Conservation (phyloP, 495 filamentous ascomycete genomes). For the Xylaria curta region DNA sequence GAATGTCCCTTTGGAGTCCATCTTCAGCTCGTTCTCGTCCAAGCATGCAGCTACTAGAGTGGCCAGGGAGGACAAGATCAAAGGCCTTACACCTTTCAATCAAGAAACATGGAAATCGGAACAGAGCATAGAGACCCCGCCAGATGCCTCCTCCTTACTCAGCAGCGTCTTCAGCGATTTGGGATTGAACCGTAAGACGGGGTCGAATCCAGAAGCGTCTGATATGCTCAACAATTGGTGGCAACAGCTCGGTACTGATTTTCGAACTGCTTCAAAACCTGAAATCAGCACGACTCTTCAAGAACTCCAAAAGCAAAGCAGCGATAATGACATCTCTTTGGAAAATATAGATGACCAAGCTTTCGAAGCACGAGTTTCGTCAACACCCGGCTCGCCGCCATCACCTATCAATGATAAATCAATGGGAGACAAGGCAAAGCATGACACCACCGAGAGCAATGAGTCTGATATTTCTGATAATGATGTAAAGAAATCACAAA, state of each 20-base stretch:
- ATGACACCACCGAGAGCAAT: conserved; percentile 33
- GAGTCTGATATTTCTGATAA: conserved; percentile 31
- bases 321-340: conserved; percentile 9
- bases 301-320: conserved; percentile 6
- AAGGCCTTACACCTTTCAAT: conserved; percentile 61
- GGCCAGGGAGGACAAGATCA: conserved; percentile 58
- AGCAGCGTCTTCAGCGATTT: conserved; percentile 43
- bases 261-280: conserved; percentile 23
- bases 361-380: conserved; percentile 60
- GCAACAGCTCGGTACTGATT: conserved; percentile 46
- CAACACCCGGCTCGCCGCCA: conserved; percentile 40
- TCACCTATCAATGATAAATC: background rate
- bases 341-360: conserved; percentile 48
- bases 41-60: conserved; percentile 54
- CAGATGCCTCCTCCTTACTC: conserved; percentile 45
- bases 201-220: conserved; percentile 40
- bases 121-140: conserved; percentile 38
- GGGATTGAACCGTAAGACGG: conserved; percentile 36
- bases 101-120: conserved; percentile 53
- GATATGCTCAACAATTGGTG: conserved; percentile 55
- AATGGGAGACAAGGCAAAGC: background rate
- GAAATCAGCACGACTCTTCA: conserved; percentile 21
- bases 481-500: conserved; percentile 11
- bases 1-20: conserved; percentile 67
- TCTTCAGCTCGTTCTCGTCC: conserved; percentile 71